A percentile compares a stretch with the other conserved stretches of the same genome.
phyloP scores from a whole-genome alignment of 75 land plant genomes.

The Gnetum montanum region DNA sequence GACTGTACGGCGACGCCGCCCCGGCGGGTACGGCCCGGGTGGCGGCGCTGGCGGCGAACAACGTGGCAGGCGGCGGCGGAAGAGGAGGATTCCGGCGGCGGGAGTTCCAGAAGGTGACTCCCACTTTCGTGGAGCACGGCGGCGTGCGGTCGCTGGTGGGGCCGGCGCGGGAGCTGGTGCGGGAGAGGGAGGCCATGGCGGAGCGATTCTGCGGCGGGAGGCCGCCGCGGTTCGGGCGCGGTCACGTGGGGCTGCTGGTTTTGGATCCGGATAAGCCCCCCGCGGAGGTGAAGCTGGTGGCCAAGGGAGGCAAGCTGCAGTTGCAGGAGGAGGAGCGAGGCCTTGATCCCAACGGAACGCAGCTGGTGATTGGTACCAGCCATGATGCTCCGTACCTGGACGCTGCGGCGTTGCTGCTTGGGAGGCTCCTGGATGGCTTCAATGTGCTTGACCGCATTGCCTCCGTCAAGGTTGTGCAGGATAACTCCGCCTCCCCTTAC shows the following conservation, averaged over 20 bases:
- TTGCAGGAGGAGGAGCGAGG: conserved; percentile 20
- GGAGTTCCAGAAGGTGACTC: conserved; percentile 26
- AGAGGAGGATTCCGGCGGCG: conserved; percentile 27
- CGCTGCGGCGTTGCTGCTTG: conserved; percentile 20
- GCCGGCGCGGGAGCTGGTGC: conserved; percentile 11
- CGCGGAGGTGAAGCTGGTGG: conserved; percentile 23
- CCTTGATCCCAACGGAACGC: conserved; percentile 28
- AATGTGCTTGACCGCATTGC: conserved; percentile 20
- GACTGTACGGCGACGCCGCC: conserved; percentile 21
- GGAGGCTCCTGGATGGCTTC: conserved; percentile 21
- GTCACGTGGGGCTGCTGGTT: conserved; percentile 20
- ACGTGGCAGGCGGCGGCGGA: too few species aligned
- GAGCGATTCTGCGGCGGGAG: neutral
- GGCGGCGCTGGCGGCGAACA: conserved; percentile 21
- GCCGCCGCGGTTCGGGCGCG: conserved; percentile 5
- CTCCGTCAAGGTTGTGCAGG: conserved; percentile 24
- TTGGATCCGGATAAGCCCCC: conserved; percentile 24
- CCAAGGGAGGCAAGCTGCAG: conserved; percentile 20
- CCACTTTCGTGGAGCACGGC: conserved; percentile 23
- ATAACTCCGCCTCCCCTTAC: conserved; percentile 32
- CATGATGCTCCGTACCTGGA: conserved; percentile 30
- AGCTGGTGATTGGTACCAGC: conserved; percentile 19
- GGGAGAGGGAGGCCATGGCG: conserved; percentile 13
- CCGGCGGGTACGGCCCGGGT: conserved; percentile 28
- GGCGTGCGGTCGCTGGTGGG: conserved; percentile 35